phyloP scores from a whole-genome alignment of 208 protist genomes.

The Leishmania martiniquensis region DNA sequence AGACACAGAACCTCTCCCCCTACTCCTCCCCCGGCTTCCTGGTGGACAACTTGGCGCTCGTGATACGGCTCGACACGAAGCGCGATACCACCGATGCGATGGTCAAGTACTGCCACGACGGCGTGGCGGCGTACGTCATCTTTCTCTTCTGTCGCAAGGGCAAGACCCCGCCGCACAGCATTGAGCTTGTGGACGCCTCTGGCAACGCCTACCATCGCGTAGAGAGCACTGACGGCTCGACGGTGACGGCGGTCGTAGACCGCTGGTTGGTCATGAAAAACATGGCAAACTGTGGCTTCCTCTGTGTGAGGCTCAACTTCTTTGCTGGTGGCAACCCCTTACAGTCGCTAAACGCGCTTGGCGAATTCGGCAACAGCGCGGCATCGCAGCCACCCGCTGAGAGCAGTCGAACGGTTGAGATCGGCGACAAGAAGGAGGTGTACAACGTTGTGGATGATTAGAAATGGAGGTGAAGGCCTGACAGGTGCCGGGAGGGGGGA shows the following conservation, averaged over 20 bases:
- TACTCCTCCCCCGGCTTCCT: slow-evolving; percentile 73
- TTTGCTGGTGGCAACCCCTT: slow-evolving; percentile 58
- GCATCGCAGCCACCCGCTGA: not conserved
- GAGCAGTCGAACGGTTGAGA: slow-evolving; percentile 22
- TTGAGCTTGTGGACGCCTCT: slow-evolving; percentile 59
- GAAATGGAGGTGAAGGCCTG: not conserved
- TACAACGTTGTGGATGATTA: slow-evolving; percentile 66
- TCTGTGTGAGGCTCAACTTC: slow-evolving; percentile 58
- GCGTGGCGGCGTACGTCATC: slow-evolving; percentile 61
- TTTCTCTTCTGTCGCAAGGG: slow-evolving; percentile 81
- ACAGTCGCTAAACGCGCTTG: slow-evolving; percentile 50
- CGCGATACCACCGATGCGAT: slow-evolving; percentile 35
- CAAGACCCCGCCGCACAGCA: slow-evolving; percentile 66
- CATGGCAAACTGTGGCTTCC: slow-evolving; percentile 32
- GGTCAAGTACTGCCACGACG: slow-evolving; percentile 31
- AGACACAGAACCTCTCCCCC: slow-evolving; percentile 69
- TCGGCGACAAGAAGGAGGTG: slow-evolving; percentile 52
- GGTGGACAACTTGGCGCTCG: slow-evolving; percentile 45
- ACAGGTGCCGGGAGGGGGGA: too few species aligned
- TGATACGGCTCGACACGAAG: slow-evolving; percentile 67
- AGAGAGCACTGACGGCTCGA: slow-evolving; percentile 40
- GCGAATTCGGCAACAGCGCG: not conserved
- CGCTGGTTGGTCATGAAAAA: slow-evolving; percentile 38
- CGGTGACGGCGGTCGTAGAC: slow-evolving; percentile 56
- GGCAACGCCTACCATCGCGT: slow-evolving; percentile 43